These are phyloP conservation scores for Leishmania aethiopica DNA, from an alignment of 208 protist species.

Conservation along the genomic window DNA sequence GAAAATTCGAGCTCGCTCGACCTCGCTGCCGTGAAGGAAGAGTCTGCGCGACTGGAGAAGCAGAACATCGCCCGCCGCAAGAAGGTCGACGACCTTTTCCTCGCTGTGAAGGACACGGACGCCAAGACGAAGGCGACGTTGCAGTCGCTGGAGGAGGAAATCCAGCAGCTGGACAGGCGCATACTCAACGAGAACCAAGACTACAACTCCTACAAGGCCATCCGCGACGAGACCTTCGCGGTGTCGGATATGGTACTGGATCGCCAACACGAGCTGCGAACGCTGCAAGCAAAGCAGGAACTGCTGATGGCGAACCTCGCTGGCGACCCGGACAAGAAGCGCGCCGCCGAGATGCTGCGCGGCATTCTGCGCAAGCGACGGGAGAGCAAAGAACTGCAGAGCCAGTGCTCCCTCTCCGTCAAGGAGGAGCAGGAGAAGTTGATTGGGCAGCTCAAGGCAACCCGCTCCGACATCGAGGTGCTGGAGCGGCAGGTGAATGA, in stretches of 20 bases:
- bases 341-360: constrained; percentile 69
- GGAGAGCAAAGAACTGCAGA: constrained; percentile 67
- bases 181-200: constrained; percentile 82
- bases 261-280: constrained; percentile 81
- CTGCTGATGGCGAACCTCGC: constrained; percentile 78
- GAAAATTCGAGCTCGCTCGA: constrained; percentile 59
- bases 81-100: constrained; percentile 85
- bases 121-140: constrained; percentile 63
- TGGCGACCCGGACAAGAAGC: constrained; percentile 76
- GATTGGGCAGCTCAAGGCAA: constrained; percentile 80
- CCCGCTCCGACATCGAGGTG: constrained; percentile 82
- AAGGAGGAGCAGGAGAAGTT: constrained; percentile 86
- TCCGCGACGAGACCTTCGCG: constrained; percentile 70
- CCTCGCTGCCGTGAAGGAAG: constrained; percentile 67
- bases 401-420: constrained; percentile 80
- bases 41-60: constrained; percentile 68
- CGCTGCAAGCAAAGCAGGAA: constrained; percentile 83
- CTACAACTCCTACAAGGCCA: constrained; percentile 71
- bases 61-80: constrained; percentile 68
- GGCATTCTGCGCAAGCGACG: constrained; percentile 77
- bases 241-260: constrained; percentile 82
- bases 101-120: constrained; percentile 78
- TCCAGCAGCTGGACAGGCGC: constrained; percentile 74
- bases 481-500: constrained; percentile 85
- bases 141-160: constrained; percentile 76